A percentile compares a stretch with the other conserved stretches of the same genome.
Conservation (phyloP, 2,329 filamentous ascomycete species). For the Exophiala oligosperma region DNA sequence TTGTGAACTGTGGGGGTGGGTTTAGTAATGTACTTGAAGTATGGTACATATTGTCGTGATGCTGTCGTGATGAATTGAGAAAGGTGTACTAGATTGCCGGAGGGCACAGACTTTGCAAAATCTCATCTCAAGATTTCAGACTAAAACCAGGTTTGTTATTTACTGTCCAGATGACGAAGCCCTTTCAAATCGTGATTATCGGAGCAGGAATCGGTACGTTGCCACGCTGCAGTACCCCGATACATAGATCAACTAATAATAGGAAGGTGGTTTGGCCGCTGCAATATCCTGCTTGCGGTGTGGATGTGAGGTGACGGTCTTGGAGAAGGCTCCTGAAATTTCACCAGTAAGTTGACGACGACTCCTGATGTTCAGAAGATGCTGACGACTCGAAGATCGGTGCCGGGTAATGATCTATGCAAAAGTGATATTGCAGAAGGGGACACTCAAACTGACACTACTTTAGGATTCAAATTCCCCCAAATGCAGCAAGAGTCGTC, state of each 20-base stretch:
- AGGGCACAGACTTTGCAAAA: too few species aligned
- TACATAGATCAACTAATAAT: background rate
- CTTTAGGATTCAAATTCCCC: conserved; percentile 32
- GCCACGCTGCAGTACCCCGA: background rate
- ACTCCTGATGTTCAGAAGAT: too few species aligned
- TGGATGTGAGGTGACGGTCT: conserved; percentile 8
- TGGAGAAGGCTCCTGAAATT: conserved; percentile 13
- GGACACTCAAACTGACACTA: too few species aligned
- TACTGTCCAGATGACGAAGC: background rate
- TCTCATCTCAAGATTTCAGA: too few species aligned
- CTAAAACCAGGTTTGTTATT: background rate
- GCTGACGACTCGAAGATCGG: conserved; percentile 24
- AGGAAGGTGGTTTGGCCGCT: conserved; percentile 10
- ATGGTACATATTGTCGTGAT: too few species aligned
- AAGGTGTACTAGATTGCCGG: too few species aligned
- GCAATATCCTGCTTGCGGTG: conserved; percentile 10
- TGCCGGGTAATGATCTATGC: conserved; percentile 22
- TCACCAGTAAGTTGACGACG: conserved; percentile 1
- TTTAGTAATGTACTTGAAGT: too few species aligned
- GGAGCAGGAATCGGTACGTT: conserved; percentile 10
- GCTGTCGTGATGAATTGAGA: background rate
- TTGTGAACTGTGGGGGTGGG: background rate
- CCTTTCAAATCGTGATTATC: conserved; percentile 7
- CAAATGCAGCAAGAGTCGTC: conserved; percentile 35
- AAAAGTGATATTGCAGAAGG: too few species aligned